Evolutionary conservation across 2,329 filamentous ascomycete species (phyloP).

Genomic region (Blumeria hordei): DNA sequence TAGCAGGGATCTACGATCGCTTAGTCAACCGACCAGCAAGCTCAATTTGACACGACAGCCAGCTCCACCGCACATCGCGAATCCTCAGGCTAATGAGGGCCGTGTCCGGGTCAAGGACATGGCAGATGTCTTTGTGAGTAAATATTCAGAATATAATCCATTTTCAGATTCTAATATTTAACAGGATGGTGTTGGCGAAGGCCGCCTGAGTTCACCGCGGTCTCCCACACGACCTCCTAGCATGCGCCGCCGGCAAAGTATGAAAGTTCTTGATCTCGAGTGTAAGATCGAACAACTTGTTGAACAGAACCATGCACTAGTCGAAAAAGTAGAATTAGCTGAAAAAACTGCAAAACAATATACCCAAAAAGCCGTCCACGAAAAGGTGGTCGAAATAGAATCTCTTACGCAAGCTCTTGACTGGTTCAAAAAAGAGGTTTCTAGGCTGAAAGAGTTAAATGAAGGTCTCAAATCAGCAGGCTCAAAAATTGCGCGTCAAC

Average conservation of each 20-base stretch:
- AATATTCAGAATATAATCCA: conserved; percentile 2
- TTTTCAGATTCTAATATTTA: conserved; percentile 1
- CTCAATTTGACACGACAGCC: conserved; percentile 18
- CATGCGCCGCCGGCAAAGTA: conserved; percentile 90
- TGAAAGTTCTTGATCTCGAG: conserved; percentile 89
- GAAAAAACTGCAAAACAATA: conserved; percentile 37
- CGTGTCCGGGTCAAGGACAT: conserved; percentile 66
- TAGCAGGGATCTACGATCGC: conserved; percentile 55
- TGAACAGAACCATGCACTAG: conserved; percentile 60
- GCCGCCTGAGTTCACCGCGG: conserved; percentile 60
- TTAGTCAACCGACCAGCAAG: conserved; percentile 27
- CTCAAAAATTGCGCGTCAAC: conserved; percentile 47
- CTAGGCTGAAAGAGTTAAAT: conserved; percentile 61
- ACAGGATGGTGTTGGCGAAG: conserved; percentile 84
- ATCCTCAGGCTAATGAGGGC: conserved; percentile 71
- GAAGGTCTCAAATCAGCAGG: conserved; percentile 57
- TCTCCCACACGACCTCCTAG: conserved; percentile 87
- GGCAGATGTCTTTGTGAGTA: conserved; percentile 82
- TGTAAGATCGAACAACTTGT: conserved; percentile 59
- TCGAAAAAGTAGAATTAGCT: conserved; percentile 44
- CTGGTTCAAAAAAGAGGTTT: conserved; percentile 60
- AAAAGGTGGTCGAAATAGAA: conserved; percentile 72
- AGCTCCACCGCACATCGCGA: conserved; percentile 22
- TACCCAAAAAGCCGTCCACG: conserved; percentile 43
- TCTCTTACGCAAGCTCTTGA: conserved; percentile 55